A percentile compares a stretch with the other conserved stretches of the same genome.
phyloP scores from a whole-genome alignment of 305 asterid species.

The Fraxinus floribunda region DNA sequence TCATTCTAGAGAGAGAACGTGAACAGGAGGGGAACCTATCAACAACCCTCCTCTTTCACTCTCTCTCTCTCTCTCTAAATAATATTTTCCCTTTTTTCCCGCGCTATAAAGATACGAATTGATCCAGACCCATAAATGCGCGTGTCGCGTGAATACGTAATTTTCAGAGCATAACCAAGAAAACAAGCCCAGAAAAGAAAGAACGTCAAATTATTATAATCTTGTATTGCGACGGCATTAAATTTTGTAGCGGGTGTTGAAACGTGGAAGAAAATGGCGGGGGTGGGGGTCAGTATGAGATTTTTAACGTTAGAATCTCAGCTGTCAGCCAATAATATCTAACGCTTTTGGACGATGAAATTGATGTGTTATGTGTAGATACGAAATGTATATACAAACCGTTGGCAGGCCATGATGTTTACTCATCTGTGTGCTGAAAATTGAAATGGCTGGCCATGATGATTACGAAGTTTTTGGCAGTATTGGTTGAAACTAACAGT shows the following conservation, averaged over 20 bases:
- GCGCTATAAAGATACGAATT: not conserved
- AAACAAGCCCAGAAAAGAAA: not conserved
- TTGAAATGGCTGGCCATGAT: not conserved
- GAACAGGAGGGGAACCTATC: not conserved
- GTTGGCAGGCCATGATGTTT: not conserved
- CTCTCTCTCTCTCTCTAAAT: not conserved
- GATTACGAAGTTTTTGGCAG: not conserved
- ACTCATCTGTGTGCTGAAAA: not conserved
- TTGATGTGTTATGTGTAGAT: not conserved
- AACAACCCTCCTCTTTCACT: not conserved
- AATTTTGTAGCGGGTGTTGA: slow-evolving; percentile 18
- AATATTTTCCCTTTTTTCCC: not conserved
- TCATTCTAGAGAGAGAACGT: not conserved
- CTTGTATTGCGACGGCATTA: slow-evolving; percentile 34
- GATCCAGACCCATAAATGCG: not conserved
- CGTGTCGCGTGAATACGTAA: not conserved
- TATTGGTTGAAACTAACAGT: not conserved
- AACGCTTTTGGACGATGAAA: not conserved
- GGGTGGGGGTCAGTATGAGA: not conserved
- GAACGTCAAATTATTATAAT: not conserved
- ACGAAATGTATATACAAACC: too few relatives aligned
- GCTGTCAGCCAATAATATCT: slow-evolving; percentile 19
- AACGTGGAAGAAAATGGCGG: slow-evolving; percentile 30
- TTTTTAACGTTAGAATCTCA: slow-evolving; percentile 19
- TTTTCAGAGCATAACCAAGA: not conserved